Evolutionary conservation across 371 early-diverging fungal genomes (phyloP), one percentile per base, ranked within the genome.

Genomic region (Mucor indicus): DNA sequence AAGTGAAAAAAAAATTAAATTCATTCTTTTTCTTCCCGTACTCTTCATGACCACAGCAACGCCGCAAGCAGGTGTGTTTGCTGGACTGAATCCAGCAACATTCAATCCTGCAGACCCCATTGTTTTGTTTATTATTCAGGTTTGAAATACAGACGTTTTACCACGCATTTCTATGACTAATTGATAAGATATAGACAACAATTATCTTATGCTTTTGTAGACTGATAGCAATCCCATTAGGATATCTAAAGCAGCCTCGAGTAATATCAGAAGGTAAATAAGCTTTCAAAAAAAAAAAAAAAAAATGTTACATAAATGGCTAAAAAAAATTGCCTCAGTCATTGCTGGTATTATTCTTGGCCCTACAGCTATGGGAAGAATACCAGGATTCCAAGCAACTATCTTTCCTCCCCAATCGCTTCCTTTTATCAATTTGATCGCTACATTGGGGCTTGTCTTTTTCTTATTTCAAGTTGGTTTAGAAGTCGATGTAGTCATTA

Each of bases 391-490:
- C 51, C 60, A 53, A 24, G 46, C 56, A n/a, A 69, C 78, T 12
- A 75, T 91, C 7, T 91, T 92, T 49, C 84, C 86, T 15, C 17
- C 51, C 0, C 60, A 38, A 5, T 87, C 89, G 2, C 53, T 91
- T n/a, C 78, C 85, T 0, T 77, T 69, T 52, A 65, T 96, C 35
- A 84, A 79, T 32, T 64, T 93, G 19, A 75, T 92, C 7, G 83
- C 96, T n/a, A 88, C 87, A 53, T 61, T 97, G 53, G 96, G 95
- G 10, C 73, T 97, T 31, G 77, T 95, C 12, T 79, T 97, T 39
- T 96, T 90, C 65, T 71, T 96, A 40, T 95, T 95, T 62, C 77
- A 95, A 40, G 89, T 95, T 20, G 92, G 93, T 2, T 62, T 91
- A 15, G 92, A 90, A 62, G 81, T 91, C 20, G 86, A 90, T 50